These are phyloP conservation scores for Penicillium herquei DNA, from an alignment of 495 filamentous ascomycete genomes.

Conservation along the genomic window DNA sequence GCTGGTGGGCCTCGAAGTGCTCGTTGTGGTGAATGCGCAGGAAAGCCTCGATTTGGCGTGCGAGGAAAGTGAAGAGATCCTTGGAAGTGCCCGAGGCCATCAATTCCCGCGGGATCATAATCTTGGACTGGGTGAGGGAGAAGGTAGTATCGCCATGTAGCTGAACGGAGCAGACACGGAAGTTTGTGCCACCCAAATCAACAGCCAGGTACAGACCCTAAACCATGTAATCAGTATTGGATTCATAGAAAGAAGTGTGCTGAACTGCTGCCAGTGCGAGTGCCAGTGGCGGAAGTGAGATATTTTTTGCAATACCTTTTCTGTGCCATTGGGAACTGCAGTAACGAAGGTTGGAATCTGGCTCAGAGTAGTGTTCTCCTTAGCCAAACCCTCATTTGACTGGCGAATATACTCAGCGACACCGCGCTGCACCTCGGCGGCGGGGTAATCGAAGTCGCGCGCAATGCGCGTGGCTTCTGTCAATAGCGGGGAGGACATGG, in stretches of 20 bases:
- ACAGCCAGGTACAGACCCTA: constrained; percentile 95
- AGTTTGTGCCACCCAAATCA: constrained; percentile 95
- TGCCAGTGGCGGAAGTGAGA: neutral
- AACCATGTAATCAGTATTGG: neutral
- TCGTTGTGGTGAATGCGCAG: constrained; percentile 84
- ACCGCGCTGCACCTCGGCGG: constrained; percentile 72
- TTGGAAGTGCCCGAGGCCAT: constrained; percentile 86
- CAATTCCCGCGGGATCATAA: constrained; percentile 81
- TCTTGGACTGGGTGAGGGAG: constrained; percentile 85
- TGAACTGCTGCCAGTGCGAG: neutral
- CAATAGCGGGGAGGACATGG: constrained; percentile 53
- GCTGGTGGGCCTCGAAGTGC: constrained; percentile 72
- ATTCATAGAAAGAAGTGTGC: neutral
- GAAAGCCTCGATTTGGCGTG: constrained; percentile 86
- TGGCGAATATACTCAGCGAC: constrained; percentile 82
- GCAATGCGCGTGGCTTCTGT: constrained; percentile 77
- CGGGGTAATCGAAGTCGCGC: constrained; percentile 80
- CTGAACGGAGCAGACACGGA: constrained; percentile 92
- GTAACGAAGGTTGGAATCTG: constrained; percentile 98
- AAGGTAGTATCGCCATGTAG: constrained; percentile 92
- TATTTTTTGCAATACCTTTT: constrained; percentile 57
- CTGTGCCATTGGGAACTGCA: constrained; percentile 92
- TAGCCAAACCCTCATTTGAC: constrained; percentile 82
- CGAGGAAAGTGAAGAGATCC: constrained; percentile 90
- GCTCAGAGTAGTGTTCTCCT: constrained; percentile 76